Conservation (phyloP, 805 yeast genomes). For the Wickerhamiella allomyrinae region DNA sequence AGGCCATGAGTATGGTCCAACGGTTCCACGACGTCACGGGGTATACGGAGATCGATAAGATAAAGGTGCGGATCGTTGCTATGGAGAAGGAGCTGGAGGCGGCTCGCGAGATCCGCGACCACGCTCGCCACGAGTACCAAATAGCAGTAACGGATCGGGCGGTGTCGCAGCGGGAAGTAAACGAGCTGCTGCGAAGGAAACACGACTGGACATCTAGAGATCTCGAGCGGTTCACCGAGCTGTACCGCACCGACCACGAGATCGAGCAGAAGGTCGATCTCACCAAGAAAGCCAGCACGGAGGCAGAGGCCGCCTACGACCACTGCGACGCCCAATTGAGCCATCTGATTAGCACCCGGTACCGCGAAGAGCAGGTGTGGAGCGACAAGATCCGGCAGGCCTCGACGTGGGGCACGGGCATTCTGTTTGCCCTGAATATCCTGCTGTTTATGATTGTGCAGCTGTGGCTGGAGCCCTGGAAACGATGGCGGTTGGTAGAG, state of each 20-base stretch:
- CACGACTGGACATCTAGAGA: constrained; percentile 68
- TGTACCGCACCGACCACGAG: constrained; percentile 69
- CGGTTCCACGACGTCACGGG: constrained; percentile 87
- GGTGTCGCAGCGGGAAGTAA: constrained; percentile 66
- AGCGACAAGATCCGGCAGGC: constrained; percentile 89
- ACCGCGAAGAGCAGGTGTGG: constrained; percentile 97
- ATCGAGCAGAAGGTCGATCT: constrained; percentile 47
- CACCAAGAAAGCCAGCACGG: constrained; percentile 37
- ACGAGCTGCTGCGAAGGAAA: constrained; percentile 75
- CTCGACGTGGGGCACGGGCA: constrained; percentile 93
- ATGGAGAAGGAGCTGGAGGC: constrained; percentile 38
- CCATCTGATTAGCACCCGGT: constrained; percentile 68
- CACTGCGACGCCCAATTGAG: constrained; percentile 54
- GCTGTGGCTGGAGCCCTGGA: constrained; percentile 88
- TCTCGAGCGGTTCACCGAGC: constrained; percentile 66
- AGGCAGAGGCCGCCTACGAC: constrained; percentile 41
- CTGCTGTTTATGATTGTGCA: constrained; percentile 69
- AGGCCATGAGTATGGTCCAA: constrained; percentile 28
- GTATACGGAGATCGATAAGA: constrained; percentile 59
- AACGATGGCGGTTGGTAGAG: constrained; percentile 61
- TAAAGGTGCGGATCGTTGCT: constrained; percentile 46
- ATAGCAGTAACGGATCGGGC: constrained; percentile 32
- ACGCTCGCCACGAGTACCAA: constrained; percentile 26
- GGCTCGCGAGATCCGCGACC: constrained; percentile 31
- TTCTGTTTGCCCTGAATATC: constrained; percentile 76